These are phyloP conservation scores for Alloascoidea hylecoeti DNA, from an alignment of 805 yeast genomes.

Conservation along the genomic window DNA sequence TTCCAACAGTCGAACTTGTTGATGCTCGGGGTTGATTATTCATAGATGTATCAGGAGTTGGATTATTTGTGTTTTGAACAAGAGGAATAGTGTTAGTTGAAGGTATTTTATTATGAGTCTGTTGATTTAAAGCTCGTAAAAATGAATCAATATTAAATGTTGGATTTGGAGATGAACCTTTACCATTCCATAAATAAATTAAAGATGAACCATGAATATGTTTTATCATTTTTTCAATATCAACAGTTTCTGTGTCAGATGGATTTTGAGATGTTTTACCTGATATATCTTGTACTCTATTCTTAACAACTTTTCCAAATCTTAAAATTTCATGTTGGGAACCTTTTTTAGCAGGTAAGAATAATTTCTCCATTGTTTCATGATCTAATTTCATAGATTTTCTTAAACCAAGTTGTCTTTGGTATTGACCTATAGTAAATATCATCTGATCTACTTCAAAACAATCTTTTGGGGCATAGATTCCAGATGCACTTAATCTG, in stretches of 20 bases:
- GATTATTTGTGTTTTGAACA: slow-evolving; percentile 2
- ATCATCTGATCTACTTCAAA: slow-evolving; percentile 61
- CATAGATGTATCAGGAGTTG: slow-evolving; percentile 7
- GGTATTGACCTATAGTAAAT: slow-evolving; percentile 60
- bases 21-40: slow-evolving; percentile 10
- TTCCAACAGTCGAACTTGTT: slow-evolving; percentile 7
- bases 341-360: slow-evolving; percentile 30
- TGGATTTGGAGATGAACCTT: slow-evolving; percentile 26
- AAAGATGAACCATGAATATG: slow-evolving; percentile 18
- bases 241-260: slow-evolving; percentile 19
- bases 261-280: slow-evolving; percentile 18
- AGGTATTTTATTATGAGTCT: slow-evolving; percentile 4
- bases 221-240: slow-evolving; percentile 17
- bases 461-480: slow-evolving; percentile 69
- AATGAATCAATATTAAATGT: slow-evolving; percentile 8
- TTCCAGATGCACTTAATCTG: slow-evolving; percentile 44
- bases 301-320: slow-evolving; percentile 53
- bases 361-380: slow-evolving; percentile 34
- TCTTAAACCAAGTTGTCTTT: slow-evolving; percentile 47
- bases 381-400: slow-evolving; percentile 40
- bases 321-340: slow-evolving; percentile 27
- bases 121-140: slow-evolving; percentile 11
- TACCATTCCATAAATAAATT: slow-evolving; percentile 30
- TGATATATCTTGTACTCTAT: slow-evolving; percentile 55
- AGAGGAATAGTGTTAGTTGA: too few species aligned